Evolutionary conservation across 305 asterid genomes (phyloP).

Genomic region (Fraxinus albicans): DNA sequence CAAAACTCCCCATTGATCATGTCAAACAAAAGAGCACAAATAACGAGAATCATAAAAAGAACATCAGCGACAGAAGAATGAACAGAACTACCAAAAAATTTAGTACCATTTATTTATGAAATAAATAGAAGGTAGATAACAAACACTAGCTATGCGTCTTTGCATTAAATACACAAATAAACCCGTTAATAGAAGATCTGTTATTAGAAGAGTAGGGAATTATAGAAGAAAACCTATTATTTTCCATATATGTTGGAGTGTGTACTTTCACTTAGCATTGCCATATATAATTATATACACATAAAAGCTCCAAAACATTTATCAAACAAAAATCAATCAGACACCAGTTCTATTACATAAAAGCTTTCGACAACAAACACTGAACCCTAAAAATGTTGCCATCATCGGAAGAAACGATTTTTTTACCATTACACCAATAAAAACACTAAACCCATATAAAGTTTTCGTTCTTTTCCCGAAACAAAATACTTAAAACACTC

Average conservation of each 20-base stretch:
- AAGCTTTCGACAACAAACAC: background rate
- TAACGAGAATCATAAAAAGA: background rate
- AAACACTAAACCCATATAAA: conserved; percentile 9
- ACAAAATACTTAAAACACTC: background rate
- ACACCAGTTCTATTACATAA: background rate
- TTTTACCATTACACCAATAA: background rate
- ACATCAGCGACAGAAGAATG: background rate
- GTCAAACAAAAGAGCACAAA: background rate
- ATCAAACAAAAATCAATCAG: background rate
- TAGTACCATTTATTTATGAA: background rate
- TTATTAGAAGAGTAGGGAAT: background rate
- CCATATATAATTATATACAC: background rate
- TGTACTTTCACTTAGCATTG: background rate
- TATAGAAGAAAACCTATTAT: background rate
- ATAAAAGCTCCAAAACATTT: conserved; percentile 11
- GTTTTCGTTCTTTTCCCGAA: background rate
- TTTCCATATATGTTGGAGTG: background rate
- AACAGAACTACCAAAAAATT: background rate
- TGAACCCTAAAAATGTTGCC: background rate
- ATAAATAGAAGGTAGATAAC: background rate
- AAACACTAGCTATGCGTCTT: conserved; percentile 2
- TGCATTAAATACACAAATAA: conserved; percentile 18
- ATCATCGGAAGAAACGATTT: background rate
- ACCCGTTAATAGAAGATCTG: conserved; percentile 7
- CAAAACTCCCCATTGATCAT: conserved; percentile 6